phyloP scores from a whole-genome alignment of 129 eudicot genomes.

The Apium graveolens region DNA sequence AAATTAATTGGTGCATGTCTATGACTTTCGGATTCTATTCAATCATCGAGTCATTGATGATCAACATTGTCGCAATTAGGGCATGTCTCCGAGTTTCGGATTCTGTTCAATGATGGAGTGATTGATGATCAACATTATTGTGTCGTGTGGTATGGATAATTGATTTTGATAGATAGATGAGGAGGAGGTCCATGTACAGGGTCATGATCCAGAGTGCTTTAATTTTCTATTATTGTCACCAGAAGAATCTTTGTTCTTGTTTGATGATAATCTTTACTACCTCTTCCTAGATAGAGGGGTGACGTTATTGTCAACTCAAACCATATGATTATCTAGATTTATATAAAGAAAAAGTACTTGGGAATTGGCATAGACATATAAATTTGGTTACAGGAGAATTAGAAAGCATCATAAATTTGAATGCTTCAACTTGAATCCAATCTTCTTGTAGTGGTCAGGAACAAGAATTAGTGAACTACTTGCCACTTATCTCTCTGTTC shows the following conservation, averaged over 20 bases:
- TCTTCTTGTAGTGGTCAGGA: no score
- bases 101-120: background rate
- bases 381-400: background rate
- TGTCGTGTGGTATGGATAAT: background rate
- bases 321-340: background rate
- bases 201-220: background rate
- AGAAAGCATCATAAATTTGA: background rate
- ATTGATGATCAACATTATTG: background rate
- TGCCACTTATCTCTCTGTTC: no score
- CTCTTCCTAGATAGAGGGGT: background rate
- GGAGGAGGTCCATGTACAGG: background rate
- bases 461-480: no score
- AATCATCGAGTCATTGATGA: no score
- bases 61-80: background rate
- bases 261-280: background rate
- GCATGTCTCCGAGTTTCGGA: background rate
- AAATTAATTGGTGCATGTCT: no score
- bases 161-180: background rate
- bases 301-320: constrained; percentile 1
- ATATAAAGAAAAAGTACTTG: no score
- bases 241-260: background rate
- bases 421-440: no score
- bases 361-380: no score
- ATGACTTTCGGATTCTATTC: no score
- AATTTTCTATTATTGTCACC: background rate